These are phyloP conservation scores for Baeospora myosura DNA, from an alignment of 1,284 basidiomycete species.

Conservation along the genomic window DNA sequence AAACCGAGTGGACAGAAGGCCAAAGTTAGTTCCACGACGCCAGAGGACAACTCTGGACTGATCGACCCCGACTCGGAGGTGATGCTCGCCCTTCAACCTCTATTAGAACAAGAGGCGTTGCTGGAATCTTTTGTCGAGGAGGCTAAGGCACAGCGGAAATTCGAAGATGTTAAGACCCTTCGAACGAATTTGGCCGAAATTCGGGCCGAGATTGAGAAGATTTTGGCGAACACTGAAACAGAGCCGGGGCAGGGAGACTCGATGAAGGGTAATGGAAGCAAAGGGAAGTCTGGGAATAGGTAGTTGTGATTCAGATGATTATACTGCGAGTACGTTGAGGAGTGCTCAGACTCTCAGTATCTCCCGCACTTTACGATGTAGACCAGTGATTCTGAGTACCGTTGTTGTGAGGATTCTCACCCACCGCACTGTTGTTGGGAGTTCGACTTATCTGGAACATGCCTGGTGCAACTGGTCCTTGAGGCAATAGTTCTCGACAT, in stretches of 20 bases:
- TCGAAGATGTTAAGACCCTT: constrained; percentile 81
- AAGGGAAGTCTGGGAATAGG: too few species aligned
- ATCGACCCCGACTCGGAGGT: constrained; percentile 62
- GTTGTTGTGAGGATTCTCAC: too few species aligned
- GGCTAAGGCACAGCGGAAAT: constrained; percentile 78
- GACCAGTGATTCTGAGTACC: too few species aligned
- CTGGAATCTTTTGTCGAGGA: constrained; percentile 79
- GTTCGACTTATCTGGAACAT: too few species aligned
- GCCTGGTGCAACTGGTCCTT: too few species aligned
- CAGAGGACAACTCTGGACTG: constrained; percentile 14
- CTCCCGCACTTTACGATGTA: too few species aligned
- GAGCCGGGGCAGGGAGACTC: constrained; percentile 1
- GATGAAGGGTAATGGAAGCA: too few species aligned
- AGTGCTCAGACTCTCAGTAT: too few species aligned
- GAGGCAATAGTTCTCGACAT: too few species aligned
- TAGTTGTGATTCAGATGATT: too few species aligned
- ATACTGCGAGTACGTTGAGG: too few species aligned
- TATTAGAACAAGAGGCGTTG: constrained; percentile 86
- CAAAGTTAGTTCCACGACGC: constrained; percentile 15
- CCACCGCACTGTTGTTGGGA: too few species aligned
- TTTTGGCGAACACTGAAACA: constrained; percentile 38
- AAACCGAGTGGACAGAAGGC: constrained; percentile 38
- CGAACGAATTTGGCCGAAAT: constrained; percentile 74
- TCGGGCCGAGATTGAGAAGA: constrained; percentile 67
- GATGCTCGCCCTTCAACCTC: constrained; percentile 69